Evolutionary conservation across 805 yeast species (phyloP), one percentile per base, ranked within the genome.

Genomic region (Brettanomyces anomalus): DNA sequence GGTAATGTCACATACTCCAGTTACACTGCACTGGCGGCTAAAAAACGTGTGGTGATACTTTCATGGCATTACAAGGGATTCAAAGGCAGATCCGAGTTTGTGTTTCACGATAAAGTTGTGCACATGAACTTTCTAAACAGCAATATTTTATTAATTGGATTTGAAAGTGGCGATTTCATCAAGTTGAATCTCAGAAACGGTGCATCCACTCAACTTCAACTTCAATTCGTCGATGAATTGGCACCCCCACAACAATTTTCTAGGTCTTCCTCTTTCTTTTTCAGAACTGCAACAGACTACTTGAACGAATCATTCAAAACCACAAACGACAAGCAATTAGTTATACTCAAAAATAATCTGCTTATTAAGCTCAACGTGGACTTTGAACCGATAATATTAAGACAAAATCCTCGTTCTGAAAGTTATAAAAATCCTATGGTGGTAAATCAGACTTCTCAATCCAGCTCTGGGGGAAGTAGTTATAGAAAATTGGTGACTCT

Each of bases 101-200:
- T 46, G 33, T 39, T 58, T 28, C 46, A 39, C 34, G 63, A 61
- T 38, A 53, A 46, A 33, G 48, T 57, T 10, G 53, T 49, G 38
- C 28, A 40, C 24, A 17, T 59, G 13, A 56, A 53, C 26, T 60
- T 56, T 39, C 45, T 58, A 19, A 50, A 50, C 34, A 35, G 47
- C 11, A 57, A 58, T 16, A 46, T 42, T 13, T 37, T 58, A 5
- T 38, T 58, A 2, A 42, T 54, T 13, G 55, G 44, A 3, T 45
- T 56, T 43, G 45, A 48, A n/a, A 57, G 48, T 44, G 55, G 55
- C 6, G 62, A 58, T 28, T 44, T 57, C 10, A 42, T 45, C 14
- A 49, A 45, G 37, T 20, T 55, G 24, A 49, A 47, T 35, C 31
- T 52, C 3, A 24, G 45, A 2, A 48, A 43, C 16, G 49, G 50